A percentile compares a stretch with the other conserved stretches of the same genome.
phyloP scores from a whole-genome alignment of 73 alveolate species.

The Effrenium voratum region DNA sequence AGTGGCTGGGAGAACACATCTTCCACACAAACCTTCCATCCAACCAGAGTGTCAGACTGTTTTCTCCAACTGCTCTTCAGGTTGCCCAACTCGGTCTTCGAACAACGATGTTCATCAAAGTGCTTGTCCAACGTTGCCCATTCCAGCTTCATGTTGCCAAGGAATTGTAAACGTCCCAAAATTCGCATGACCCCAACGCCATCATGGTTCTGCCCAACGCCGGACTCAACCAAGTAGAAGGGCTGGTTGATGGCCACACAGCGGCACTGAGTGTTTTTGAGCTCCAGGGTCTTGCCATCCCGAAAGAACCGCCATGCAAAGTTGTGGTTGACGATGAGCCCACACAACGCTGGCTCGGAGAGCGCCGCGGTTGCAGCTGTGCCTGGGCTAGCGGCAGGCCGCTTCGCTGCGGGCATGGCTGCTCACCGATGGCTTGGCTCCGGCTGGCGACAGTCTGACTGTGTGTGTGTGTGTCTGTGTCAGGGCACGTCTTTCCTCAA shows the following conservation, averaged over 20 bases:
- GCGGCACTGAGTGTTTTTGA: neutral
- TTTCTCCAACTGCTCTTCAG: neutral
- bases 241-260: neutral
- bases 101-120: neutral
- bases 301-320: neutral
- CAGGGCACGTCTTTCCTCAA: too few relatives aligned
- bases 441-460: too few relatives aligned
- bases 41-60: neutral
- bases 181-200: neutral
- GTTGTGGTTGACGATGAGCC: neutral
- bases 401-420: too few relatives aligned
- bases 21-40: neutral
- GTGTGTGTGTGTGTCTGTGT: too few relatives aligned
- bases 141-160: neutral
- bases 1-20: neutral
- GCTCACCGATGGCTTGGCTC: too few relatives aligned
- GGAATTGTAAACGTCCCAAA: neutral
- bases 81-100: neutral
- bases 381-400: too few relatives aligned
- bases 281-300: neutral
- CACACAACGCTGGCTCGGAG: too few relatives aligned
- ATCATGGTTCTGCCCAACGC: neutral
- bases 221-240: slow-evolving; percentile 10
- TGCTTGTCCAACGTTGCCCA: neutral
- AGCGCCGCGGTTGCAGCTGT: too few relatives aligned